Evolutionary conservation across 108 stramenopile genomes (phyloP).

Genomic region (Pseudonitzschia pungens): DNA sequence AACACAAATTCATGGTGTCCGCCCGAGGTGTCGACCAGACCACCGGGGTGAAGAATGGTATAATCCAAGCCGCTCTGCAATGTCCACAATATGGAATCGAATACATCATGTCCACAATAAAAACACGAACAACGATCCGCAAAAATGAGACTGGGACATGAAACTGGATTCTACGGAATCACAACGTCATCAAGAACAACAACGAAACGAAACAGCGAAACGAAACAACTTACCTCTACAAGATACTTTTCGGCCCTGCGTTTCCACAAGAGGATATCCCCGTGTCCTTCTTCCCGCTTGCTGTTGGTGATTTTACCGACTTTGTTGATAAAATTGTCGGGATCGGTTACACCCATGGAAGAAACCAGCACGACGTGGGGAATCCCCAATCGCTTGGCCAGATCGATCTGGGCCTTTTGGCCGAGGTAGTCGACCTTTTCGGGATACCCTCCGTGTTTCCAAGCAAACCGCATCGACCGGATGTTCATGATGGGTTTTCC

Average conservation of each 20-base stretch:
- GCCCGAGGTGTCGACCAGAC: conserved; percentile 64
- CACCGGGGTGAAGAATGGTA: conserved; percentile 91
- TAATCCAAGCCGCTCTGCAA: conserved; percentile 70
- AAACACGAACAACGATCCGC: neutral
- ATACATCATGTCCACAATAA: neutral
- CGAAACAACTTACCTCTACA: conserved; percentile 41
- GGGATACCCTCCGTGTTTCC: conserved; percentile 61
- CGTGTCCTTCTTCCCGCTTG: conserved; percentile 51
- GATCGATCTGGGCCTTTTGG: conserved; percentile 78
- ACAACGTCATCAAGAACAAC: neutral
- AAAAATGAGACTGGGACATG: neutral
- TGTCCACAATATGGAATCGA: neutral
- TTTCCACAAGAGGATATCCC: conserved; percentile 91
- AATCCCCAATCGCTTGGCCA: conserved; percentile 78
- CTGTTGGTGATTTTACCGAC: conserved; percentile 47
- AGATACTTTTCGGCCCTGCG: conserved; percentile 83
- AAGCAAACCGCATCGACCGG: conserved; percentile 56
- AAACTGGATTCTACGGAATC: neutral
- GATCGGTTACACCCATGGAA: conserved; percentile 91
- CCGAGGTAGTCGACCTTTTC: conserved; percentile 79
- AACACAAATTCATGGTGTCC: conserved; percentile 58
- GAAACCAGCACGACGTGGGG: conserved; percentile 69
- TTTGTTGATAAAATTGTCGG: conserved; percentile 82
- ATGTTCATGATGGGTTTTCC: conserved; percentile 58
- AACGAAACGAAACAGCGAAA: neutral